Evolutionary conservation across 768 basidiomycete species (phyloP).

Genomic region (Lactarius quietus): DNA sequence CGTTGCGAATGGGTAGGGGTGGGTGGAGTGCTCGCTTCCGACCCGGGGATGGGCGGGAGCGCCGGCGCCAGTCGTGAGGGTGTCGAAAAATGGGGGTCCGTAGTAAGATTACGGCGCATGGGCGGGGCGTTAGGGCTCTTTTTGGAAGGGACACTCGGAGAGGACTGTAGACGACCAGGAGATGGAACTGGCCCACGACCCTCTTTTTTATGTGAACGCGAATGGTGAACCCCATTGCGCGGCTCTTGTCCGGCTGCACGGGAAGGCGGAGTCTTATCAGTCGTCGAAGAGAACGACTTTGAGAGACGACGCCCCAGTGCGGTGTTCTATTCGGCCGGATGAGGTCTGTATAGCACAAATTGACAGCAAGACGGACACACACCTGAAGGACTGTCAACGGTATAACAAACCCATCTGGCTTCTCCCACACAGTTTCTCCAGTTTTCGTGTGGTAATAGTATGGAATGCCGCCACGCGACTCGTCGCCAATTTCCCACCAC

Average conservation of each 20-base stretch:
- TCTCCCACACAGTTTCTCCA: conserved; percentile 88
- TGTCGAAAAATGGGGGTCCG: conserved; percentile 26
- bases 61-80: conserved; percentile 22
- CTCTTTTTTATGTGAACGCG: conserved; percentile 19
- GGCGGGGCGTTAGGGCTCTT: conserved; percentile 14
- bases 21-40: conserved; percentile 58
- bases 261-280: conserved; percentile 24
- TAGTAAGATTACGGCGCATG: conserved; percentile 22
- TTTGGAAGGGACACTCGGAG: conserved; percentile 8
- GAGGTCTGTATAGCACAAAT: conserved; percentile 17
- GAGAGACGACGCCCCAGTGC: conserved; percentile 69
- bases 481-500: conserved; percentile 95
- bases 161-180: conserved; percentile 14
- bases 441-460: conserved; percentile 96
- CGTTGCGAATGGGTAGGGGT: conserved; percentile 42
- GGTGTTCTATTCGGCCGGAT: conserved; percentile 50
- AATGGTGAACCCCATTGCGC: conserved; percentile 5
- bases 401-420: conserved; percentile 87
- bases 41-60: conserved; percentile 42
- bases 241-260: conserved; percentile 5
- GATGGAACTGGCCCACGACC: background rate
- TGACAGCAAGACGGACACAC: conserved; percentile 21
- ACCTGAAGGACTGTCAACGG: conserved; percentile 87
- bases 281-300: conserved; percentile 27
- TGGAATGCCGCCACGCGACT: conserved; percentile 73